These are phyloP conservation scores for Candolleomyces eurysporus DNA, from an alignment of 768 basidiomycete genomes.

Conservation along the genomic window DNA sequence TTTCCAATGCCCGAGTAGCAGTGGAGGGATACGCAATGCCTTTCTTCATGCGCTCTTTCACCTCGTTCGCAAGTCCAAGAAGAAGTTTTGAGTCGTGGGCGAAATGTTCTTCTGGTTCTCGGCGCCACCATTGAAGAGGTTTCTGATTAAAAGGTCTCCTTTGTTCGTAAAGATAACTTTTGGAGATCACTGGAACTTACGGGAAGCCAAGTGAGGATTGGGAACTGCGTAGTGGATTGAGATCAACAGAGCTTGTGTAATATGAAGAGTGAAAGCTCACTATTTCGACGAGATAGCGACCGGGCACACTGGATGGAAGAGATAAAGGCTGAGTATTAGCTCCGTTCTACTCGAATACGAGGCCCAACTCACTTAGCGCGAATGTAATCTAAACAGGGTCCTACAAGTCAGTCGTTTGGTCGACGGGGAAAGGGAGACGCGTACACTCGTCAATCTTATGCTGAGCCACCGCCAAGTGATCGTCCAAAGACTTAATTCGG, in stretches of 20 bases:
- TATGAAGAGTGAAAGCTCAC: background rate
- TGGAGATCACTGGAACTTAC: background rate
- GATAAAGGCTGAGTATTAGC: too few species aligned
- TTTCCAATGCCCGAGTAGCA: constrained; percentile 37
- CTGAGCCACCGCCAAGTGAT: constrained; percentile 20
- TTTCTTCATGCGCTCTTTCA: constrained; percentile 17
- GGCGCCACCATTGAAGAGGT: constrained; percentile 29
- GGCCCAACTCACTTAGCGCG: constrained; percentile 8
- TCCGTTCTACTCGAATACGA: background rate
- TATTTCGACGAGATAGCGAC: constrained; percentile 8
- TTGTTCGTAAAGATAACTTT: background rate
- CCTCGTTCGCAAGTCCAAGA: constrained; percentile 22
- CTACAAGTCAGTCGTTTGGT: background rate
- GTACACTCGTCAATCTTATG: constrained; percentile 20
- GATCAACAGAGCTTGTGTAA: background rate
- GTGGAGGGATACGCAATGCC: constrained; percentile 30
- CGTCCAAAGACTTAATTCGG: constrained; percentile 19
- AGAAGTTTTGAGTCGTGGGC: constrained; percentile 22
- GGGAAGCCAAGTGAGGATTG: constrained; percentile 13
- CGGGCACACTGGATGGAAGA: constrained; percentile 7
- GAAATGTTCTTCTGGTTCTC: constrained; percentile 23
- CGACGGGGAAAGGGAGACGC: constrained; percentile 7
- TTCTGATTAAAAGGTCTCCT: constrained; percentile 11
- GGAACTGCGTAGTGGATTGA: constrained; percentile 5
- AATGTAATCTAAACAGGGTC: background rate